Evolutionary conservation across 495 filamentous ascomycete species (phyloP).

Genomic region (Trichoderma erinaceum): DNA sequence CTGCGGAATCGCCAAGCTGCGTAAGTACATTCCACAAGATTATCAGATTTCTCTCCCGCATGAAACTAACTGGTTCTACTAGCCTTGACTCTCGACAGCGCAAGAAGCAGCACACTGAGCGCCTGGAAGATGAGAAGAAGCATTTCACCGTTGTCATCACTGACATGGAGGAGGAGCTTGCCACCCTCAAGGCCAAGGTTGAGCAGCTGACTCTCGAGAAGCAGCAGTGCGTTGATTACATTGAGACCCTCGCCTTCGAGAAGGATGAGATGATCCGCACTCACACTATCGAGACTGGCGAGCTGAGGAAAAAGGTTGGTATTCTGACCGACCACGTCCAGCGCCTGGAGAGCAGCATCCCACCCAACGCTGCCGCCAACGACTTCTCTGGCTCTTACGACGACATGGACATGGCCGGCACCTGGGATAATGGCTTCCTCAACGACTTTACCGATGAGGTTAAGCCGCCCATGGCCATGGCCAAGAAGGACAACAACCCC

Average conservation of each 20-base stretch:
- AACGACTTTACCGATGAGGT: slow-evolving; percentile 52
- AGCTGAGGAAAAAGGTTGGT: slow-evolving; percentile 92
- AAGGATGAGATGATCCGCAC: slow-evolving; percentile 85
- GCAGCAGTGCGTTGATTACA: slow-evolving; percentile 66
- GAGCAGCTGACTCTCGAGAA: slow-evolving; percentile 60
- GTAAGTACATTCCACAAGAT: slow-evolving; percentile 49
- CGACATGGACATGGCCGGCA: slow-evolving; percentile 78
- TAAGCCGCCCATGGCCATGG: slow-evolving; percentile 31
- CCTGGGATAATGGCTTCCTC: slow-evolving; percentile 66
- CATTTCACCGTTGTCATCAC: slow-evolving; percentile 67
- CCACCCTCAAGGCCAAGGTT: slow-evolving; percentile 59
- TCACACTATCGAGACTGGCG: slow-evolving; percentile 89
- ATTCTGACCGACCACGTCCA: slow-evolving; percentile 81
- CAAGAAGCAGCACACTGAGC: slow-evolving; percentile 98
- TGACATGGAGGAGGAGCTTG: slow-evolving; percentile 73
- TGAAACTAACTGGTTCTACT: slow-evolving; percentile 39
- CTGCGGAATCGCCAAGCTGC: slow-evolving; percentile 93
- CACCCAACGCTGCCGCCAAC: slow-evolving; percentile 49
- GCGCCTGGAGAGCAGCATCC: slow-evolving; percentile 58
- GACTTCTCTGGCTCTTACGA: slow-evolving; percentile 62
- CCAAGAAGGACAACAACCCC: slow-evolving; percentile 50
- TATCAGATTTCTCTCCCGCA: slow-evolving; percentile 23
- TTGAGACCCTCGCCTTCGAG: slow-evolving; percentile 71
- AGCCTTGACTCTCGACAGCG: slow-evolving; percentile 94
- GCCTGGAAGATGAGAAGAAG: slow-evolving; percentile 95